These are phyloP conservation scores for Cudoniella acicularis DNA, from an alignment of 495 filamentous ascomycete genomes.

Conservation along the genomic window DNA sequence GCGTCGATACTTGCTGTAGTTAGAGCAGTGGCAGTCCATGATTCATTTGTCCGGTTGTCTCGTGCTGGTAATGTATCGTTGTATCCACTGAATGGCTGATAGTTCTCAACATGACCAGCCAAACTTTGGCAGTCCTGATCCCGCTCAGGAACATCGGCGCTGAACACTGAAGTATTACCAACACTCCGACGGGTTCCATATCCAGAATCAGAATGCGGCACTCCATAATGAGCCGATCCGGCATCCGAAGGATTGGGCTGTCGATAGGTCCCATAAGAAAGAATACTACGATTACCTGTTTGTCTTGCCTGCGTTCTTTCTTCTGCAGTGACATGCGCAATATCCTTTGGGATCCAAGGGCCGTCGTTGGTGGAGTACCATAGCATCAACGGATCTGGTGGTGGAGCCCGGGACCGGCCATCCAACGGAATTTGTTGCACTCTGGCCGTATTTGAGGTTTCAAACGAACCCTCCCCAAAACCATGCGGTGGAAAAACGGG, in stretches of 20 bases:
- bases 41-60: slow-evolving; percentile 14
- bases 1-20: slow-evolving; percentile 11
- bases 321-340: slow-evolving; percentile 14
- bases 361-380: slow-evolving; percentile 38
- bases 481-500: slow-evolving; percentile 1
- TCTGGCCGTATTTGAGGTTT: slow-evolving; percentile 6
- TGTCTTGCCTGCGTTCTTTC: slow-evolving; percentile 16
- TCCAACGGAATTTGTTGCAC: slow-evolving; percentile 15
- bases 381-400: slow-evolving; percentile 25
- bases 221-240: slow-evolving; percentile 48
- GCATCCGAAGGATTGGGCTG: slow-evolving; percentile 47
- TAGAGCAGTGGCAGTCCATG: slow-evolving; percentile 15
- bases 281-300: slow-evolving; percentile 7
- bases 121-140: slow-evolving; percentile 25
- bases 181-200: slow-evolving; percentile 47
- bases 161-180: slow-evolving; percentile 21
- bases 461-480: slow-evolving; percentile 18
- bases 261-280: slow-evolving; percentile 19
- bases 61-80: slow-evolving; percentile 5
- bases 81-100: slow-evolving; percentile 8
- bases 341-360: slow-evolving; percentile 33
- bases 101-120: slow-evolving; percentile 16
- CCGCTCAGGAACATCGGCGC: slow-evolving; percentile 20
- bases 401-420: slow-evolving; percentile 2
- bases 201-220: slow-evolving; percentile 55